phyloP scores from a whole-genome alignment of 371 early-diverging fungal species.

The Mucor lusitanicus region DNA sequence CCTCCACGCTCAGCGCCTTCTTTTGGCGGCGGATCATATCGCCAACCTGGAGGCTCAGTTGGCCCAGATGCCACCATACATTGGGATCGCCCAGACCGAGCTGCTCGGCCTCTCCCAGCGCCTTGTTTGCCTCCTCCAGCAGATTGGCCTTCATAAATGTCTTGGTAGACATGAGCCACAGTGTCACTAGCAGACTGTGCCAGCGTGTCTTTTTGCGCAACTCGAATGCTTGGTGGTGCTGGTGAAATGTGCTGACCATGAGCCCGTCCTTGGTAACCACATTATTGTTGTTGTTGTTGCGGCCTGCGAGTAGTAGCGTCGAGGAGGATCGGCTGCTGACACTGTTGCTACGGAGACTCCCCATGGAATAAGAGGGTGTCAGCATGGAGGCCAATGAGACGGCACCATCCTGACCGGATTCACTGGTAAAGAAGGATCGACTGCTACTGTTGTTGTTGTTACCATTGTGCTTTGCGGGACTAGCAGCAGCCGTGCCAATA shows the following conservation, averaged over 20 bases:
- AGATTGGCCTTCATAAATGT: slow-evolving; percentile 59
- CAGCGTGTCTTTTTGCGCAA: slow-evolving; percentile 26
- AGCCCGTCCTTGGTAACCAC: slow-evolving; percentile 7
- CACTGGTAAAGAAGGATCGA: neutral
- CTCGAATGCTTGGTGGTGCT: slow-evolving; percentile 22
- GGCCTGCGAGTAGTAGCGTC: neutral
- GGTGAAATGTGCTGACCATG: slow-evolving; percentile 11
- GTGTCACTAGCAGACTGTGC: slow-evolving; percentile 29
- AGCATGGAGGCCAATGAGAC: slow-evolving; percentile 18
- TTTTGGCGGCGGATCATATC: neutral
- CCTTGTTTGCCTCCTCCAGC: slow-evolving; percentile 62
- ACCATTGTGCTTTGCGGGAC: neutral
- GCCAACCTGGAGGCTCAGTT: slow-evolving; percentile 39
- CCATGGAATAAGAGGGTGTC: slow-evolving; percentile 16
- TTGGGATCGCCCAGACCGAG: slow-evolving; percentile 48
- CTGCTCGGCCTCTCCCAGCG: slow-evolving; percentile 66
- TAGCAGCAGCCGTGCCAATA: slow-evolving; percentile 10
- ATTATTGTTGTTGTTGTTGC: neutral
- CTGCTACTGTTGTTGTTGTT: too few relatives aligned
- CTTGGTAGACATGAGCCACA: slow-evolving; percentile 64
- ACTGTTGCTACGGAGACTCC: slow-evolving; percentile 18
- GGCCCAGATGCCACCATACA: slow-evolving; percentile 63
- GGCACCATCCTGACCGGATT: neutral
- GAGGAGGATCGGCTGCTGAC: slow-evolving; percentile 8
- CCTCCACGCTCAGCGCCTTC: neutral